Evolutionary conservation across 2,329 filamentous ascomycete genomes (phyloP), one percentile per base, ranked within the genome.

Genomic region (Ciborinia camelliae): DNA sequence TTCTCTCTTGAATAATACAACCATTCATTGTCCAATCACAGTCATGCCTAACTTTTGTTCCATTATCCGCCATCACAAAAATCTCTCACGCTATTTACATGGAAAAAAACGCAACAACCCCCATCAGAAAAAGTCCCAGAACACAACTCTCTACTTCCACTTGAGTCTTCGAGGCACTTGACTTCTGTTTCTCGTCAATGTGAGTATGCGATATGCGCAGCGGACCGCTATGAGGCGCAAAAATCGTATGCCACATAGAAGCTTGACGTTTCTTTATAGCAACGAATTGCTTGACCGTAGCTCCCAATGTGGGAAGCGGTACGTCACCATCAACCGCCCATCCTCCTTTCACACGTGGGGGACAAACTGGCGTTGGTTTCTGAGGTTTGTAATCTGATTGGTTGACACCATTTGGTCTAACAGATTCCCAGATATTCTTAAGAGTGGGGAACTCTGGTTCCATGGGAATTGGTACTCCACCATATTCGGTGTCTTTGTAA

Each of bases 371-470:
- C 1, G 88, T 84, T 1, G 84, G 85, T 14, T 87, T 80, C 2
- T 78, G 81, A 4, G 87, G 81, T 28, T 82, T 82, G 77, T 96
- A 91, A 39, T 83, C 83, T 2, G 83, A 81, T 61, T 83, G 82
- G 41, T 82, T 81, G 43, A 93, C 83, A 28, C 91, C 90, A 0
- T 84, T 84, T 0, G 91, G 23, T 79, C 82, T 66, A 51, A 90
- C 78, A 3, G 84, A 88, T 6, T 87, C 87, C 92, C 92, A 96
- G 70, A 91, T 87, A 26, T 79, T 81, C 78, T 87, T 86, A 66
- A 96, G 82, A 74, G 94, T 95, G 71, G 80, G 75, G 74, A 93
- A 96, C 73, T 96, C 92, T 0, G 92, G 91, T 7, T 79, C 80
- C 30, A 91, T 80, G 0, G 91, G 90, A 0, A 82, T 90, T 0